phyloP scores from a whole-genome alignment of 2,329 filamentous ascomycete genomes.

The Paramyrothecium roridum region DNA sequence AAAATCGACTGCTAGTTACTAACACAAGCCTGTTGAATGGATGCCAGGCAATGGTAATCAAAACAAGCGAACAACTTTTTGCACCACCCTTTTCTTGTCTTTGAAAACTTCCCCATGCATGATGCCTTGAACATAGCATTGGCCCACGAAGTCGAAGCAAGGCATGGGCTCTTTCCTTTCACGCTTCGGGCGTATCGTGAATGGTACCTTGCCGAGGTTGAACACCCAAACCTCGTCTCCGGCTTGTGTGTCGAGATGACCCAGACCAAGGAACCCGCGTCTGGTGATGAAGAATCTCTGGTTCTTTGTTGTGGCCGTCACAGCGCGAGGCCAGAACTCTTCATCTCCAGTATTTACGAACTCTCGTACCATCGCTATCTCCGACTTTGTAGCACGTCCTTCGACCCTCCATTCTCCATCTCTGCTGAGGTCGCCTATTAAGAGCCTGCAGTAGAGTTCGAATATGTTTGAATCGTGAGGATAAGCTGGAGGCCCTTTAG shows the following conservation, averaged over 20 bases:
- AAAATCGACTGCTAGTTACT: too few species aligned
- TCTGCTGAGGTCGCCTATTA: not conserved
- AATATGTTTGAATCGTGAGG: not conserved
- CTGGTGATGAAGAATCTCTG: not conserved
- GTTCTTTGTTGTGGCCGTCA: not conserved
- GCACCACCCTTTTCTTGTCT: too few species aligned
- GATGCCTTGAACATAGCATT: too few species aligned
- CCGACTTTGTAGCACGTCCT: not conserved
- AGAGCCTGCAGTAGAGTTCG: not conserved
- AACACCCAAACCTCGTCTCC: not conserved
- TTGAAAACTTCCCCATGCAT: too few species aligned
- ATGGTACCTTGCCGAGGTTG: not conserved
- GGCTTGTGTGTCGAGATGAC: not conserved
- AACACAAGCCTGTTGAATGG: too few species aligned
- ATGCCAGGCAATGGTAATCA: too few species aligned
- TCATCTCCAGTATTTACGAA: not conserved
- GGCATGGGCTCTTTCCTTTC: too few species aligned
- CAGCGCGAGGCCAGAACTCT: not conserved
- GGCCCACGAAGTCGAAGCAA: too few species aligned
- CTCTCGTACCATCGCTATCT: not conserved
- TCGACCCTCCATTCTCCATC: not conserved
- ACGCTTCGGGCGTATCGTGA: not conserved
- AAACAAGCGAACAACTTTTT: too few species aligned
- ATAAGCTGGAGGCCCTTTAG: too few species aligned
- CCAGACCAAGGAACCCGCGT: not conserved